phyloP scores from a whole-genome alignment of 2,329 filamentous ascomycete species.

The Myriosclerotinia curreyana region DNA sequence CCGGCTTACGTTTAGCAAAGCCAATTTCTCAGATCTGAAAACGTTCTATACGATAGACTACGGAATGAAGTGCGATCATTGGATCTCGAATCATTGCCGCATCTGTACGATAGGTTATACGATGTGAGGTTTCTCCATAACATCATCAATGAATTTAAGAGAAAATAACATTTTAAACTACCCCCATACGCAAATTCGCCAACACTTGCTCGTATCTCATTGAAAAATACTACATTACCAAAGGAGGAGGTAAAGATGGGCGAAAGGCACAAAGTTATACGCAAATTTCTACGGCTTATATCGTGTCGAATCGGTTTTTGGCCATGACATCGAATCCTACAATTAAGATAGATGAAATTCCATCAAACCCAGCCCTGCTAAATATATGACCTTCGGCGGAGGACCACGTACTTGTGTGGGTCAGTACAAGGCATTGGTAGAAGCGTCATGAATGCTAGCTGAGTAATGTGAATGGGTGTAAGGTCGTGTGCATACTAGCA shows the following conservation, averaged over 20 bases:
- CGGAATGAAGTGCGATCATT: background rate
- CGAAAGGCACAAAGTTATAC: slow-evolving; percentile 17
- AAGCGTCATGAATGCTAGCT: slow-evolving; percentile 23
- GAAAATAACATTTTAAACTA: background rate
- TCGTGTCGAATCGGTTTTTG: slow-evolving; percentile 52
- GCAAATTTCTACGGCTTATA: slow-evolving; percentile 13
- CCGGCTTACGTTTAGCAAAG: no score
- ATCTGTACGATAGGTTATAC: background rate
- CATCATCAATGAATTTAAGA: slow-evolving; percentile 8
- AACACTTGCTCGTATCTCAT: slow-evolving; percentile 19
- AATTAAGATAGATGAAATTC: slow-evolving; percentile 66
- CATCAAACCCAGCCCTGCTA: slow-evolving; percentile 65
- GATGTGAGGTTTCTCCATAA: background rate
- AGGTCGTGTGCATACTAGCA: slow-evolving; percentile 6
- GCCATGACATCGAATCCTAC: slow-evolving; percentile 65
- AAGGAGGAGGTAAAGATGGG: slow-evolving; percentile 25
- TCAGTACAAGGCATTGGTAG: slow-evolving; percentile 22
- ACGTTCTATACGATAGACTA: background rate
- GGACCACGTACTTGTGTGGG: slow-evolving; percentile 70
- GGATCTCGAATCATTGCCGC: background rate
- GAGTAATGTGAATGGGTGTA: slow-evolving; percentile 20
- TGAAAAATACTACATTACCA: slow-evolving; percentile 23
- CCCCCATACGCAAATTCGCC: background rate
- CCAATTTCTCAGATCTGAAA: no score
- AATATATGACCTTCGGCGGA: slow-evolving; percentile 63